Base-by-base conservation (phyloP, 2,329 filamentous ascomycete genomes). In the Aspergillus sp. region DNA sequence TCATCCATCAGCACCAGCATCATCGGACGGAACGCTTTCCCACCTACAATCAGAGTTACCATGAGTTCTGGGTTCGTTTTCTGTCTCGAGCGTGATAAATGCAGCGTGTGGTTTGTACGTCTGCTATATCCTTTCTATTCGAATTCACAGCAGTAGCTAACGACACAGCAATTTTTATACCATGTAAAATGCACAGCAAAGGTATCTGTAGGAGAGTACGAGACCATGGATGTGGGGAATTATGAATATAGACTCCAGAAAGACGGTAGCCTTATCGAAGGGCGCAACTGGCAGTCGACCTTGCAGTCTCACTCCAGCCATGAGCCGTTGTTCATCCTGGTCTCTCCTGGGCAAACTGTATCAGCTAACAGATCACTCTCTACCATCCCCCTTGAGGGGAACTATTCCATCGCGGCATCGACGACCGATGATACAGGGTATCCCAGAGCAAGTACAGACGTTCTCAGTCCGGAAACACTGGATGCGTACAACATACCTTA, bases 401-500 rank as follows among this genome's bases (percentile, higher is more conserved):
- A 34, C n/a, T 34, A 34, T 12, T n/a, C 9, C 4, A 13, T n/a
- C 12, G 19, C 5, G 12, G 12, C 33, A n/a, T 5, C 11, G 19
- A 19, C 5, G n/a, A 12, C 12, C 19, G 33, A 34, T 19, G 12
- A 6, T n/a, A n/a, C 5, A 12, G 33, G 19, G n/a, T 34, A 34
- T n/a, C n/a, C 12, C 5, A 34, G 10, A 9, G 33, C 33, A 8
- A 34, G 40, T 29, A 31, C 27, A 26, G 27, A 26, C 11, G 13
- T 35, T 3, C 33, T 42, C 12, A 32, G 28, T 19, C 33, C 33
- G 6, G 12, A 37, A 11, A 42, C 40, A 19, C n/a, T 42, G 26
- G 40, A 42, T 27, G 33, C 19, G 27, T 42, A 42, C 27, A 42
- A 27, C 29, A 19, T 42, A 26, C 40, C 40, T 26, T 42, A 42